phyloP scores from a whole-genome alignment of 441 rosid genomes.

The Bruguiera hainesii region DNA sequence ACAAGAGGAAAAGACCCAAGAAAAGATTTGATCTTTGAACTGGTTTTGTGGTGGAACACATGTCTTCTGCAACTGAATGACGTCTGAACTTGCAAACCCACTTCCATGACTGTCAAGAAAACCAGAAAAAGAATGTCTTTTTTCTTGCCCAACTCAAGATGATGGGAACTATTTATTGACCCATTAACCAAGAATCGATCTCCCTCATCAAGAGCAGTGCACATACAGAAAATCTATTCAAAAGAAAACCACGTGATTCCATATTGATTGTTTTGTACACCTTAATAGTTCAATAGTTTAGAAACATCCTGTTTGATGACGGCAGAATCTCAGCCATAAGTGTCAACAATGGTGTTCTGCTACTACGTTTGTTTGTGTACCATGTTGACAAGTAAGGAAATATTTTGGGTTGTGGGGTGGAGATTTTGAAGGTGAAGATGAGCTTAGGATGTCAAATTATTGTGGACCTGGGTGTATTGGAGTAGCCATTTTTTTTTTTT shows the following conservation, averaged over 20 bases:
- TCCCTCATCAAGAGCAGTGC: not conserved
- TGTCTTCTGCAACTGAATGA: slow-evolving; percentile 42
- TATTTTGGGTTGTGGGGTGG: not conserved
- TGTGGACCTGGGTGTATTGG: not conserved
- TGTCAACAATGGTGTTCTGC: not conserved
- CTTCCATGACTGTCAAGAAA: slow-evolving; percentile 46
- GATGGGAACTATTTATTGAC: not conserved
- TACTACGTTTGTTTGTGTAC: too few species aligned
- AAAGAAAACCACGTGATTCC: too few species aligned
- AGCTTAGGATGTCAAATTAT: not conserved
- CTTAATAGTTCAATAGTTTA: not conserved
- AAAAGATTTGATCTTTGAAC: slow-evolving; percentile 46
- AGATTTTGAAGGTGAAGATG: not conserved
- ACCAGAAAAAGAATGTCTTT: slow-evolving; percentile 15
- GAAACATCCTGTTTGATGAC: not conserved
- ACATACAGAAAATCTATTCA: not conserved
- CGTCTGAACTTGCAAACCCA: slow-evolving; percentile 53
- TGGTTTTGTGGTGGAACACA: slow-evolving; percentile 32
- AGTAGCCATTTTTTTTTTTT: not conserved
- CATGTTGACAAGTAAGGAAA: too few species aligned
- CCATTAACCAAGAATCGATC: slow-evolving; percentile 16
- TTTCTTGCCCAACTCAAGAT: not conserved
- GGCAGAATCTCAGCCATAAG: slow-evolving; percentile 22
- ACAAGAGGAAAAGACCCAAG: slow-evolving; percentile 43
- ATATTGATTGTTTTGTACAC: too few species aligned